Conservation (phyloP, 257 asterid genomes). For the Nicotiana noctiflora region DNA sequence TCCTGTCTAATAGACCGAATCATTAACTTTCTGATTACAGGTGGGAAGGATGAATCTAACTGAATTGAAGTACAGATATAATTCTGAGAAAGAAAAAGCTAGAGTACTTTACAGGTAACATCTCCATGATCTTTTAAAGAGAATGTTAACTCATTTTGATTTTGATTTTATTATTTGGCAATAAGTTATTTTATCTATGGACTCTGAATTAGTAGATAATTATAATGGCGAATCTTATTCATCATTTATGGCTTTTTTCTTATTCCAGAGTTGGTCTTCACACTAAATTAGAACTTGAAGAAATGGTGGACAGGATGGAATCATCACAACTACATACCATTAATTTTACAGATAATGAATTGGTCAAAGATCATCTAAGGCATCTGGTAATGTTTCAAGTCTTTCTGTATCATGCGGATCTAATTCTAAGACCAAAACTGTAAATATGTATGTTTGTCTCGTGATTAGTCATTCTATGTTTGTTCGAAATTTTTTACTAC, state of each 20-base stretch:
- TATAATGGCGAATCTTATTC: too few species aligned
- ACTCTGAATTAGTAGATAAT: neutral
- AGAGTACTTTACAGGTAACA: slow-evolving; percentile 71
- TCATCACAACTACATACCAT: slow-evolving; percentile 51
- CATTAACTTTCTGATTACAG: slow-evolving; percentile 24
- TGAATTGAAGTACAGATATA: slow-evolving; percentile 72
- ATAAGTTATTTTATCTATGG: neutral
- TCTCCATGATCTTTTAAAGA: neutral
- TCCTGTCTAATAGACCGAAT: too few species aligned
- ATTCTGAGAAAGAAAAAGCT: slow-evolving; percentile 56
- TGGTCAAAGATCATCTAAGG: slow-evolving; percentile 86
- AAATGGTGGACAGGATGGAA: slow-evolving; percentile 54
- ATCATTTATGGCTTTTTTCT: neutral
- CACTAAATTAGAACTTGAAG: slow-evolving; percentile 59
- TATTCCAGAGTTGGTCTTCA: slow-evolving; percentile 71
- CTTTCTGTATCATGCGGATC: neutral
- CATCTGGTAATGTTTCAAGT: slow-evolving; percentile 53
- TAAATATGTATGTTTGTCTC: neutral
- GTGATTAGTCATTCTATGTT: neutral
- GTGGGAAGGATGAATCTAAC: slow-evolving; percentile 78
- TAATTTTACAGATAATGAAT: slow-evolving; percentile 69
- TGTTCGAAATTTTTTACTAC: neutral
- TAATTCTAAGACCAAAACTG: neutral
- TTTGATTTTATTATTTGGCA: neutral
- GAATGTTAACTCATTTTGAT: neutral